Percentiles rank a stretch among this genome's conserved stretches.
Evolutionary conservation across 1,284 basidiomycete genomes (phyloP).

Genomic region (Apiotrichum brassicae): DNA sequence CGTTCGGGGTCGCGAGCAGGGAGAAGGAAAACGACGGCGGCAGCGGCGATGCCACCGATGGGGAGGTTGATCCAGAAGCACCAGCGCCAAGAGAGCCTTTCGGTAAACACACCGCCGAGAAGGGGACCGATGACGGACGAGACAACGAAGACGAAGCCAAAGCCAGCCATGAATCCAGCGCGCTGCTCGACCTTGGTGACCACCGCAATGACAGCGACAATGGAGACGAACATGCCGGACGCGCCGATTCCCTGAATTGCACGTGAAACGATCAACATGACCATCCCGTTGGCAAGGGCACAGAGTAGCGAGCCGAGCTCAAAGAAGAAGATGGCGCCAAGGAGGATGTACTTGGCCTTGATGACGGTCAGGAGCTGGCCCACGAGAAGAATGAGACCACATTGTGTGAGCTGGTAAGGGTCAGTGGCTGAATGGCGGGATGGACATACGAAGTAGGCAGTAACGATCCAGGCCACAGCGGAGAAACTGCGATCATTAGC

Average conservation of each 20-base stretch:
- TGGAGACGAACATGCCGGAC: slow-evolving; percentile 42
- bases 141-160: slow-evolving; percentile 46
- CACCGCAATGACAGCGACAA: slow-evolving; percentile 47
- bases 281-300: slow-evolving; percentile 47
- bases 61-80: slow-evolving; percentile 53
- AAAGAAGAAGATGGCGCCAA: slow-evolving; percentile 49
- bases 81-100: slow-evolving; percentile 49
- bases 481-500: slow-evolving; percentile 22
- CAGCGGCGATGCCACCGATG: slow-evolving; percentile 42
- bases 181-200: slow-evolving; percentile 47
- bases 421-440: too few species aligned
- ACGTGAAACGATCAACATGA: slow-evolving; percentile 51
- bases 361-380: slow-evolving; percentile 47
- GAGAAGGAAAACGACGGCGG: slow-evolving; percentile 46
- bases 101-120: slow-evolving; percentile 49
- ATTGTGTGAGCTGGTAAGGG: slow-evolving; percentile 43
- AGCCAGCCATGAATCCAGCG: slow-evolving; percentile 42
- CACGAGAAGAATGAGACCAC: slow-evolving; percentile 46
- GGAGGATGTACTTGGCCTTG: slow-evolving; percentile 49
- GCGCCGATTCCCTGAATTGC: slow-evolving; percentile 47
- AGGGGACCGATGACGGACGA: slow-evolving; percentile 44
- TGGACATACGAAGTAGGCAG: slow-evolving; percentile 48
- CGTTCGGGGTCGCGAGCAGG: slow-evolving; percentile 48
- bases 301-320: slow-evolving; percentile 52
- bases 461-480: slow-evolving; percentile 48